Base-by-base conservation (phyloP, 306 rosid genomes). In the Astragalus glycyphyllos region DNA sequence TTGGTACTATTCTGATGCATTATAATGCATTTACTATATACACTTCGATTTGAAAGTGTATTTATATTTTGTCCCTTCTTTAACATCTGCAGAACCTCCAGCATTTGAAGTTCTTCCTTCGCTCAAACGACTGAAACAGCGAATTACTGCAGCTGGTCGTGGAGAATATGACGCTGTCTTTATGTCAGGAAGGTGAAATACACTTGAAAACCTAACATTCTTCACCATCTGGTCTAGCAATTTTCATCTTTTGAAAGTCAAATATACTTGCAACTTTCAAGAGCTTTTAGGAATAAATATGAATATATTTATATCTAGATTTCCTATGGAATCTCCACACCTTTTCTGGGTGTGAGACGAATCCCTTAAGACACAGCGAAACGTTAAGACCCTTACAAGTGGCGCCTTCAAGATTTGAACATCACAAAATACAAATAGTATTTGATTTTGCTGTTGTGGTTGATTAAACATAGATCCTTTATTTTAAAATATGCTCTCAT, bases 91-190 rank as follows among this genome's bases (percentile, higher is more conserved):
- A 94, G 98, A 94, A 71, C 84, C 85, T 82, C 98, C 98, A 1
- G 98, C 95, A 37, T 94, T 94, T 80, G 95, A 90, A 78, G 97
- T 94, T 69, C 96, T 94, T 8, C 98, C 98, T 15, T 89, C 97
- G 76, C 98, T 94, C 72, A 90, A 81, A 80, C 82, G 79, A 86
- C 80, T 94, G 76, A 90, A 94, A 73, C 98, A 94, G 73, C 88
- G 97, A 32, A 77, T 94, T 65, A 71, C 69, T 31, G 92, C 95
- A 11, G 95, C 98, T 44, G 81, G 95, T 69, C 90, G 96, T 57
- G 97, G 96, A 73, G 87, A 86, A 73, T 90, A 90, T 54, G 87
- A 80, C 80, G 92, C 97, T 59, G 92, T 94, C 67, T 87, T 94
- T 72, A 94, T 94, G 98, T 94, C 98, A 47, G 98, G 98, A 79